Conservation (phyloP, 2,329 filamentous ascomycete species). For the Epichloe gansuensis region DNA sequence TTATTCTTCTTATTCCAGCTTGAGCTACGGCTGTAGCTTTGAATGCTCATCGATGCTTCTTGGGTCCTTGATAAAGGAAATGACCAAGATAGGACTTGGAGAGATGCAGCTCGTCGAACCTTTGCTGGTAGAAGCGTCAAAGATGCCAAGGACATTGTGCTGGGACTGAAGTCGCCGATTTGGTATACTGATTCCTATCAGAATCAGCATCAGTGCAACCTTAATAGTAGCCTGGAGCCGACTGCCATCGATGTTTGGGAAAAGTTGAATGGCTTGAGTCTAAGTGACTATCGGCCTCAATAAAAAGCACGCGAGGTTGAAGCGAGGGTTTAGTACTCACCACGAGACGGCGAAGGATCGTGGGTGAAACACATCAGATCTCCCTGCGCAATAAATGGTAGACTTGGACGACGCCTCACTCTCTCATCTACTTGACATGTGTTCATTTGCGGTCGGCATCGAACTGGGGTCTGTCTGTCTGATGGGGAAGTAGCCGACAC, state of each 20-base stretch:
- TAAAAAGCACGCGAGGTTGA: too few relatives aligned
- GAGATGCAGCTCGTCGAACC: neutral
- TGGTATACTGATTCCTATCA: neutral
- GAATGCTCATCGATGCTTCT: neutral
- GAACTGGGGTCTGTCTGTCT: too few relatives aligned
- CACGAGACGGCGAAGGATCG: too few relatives aligned
- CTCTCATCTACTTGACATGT: too few relatives aligned
- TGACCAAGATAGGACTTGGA: neutral
- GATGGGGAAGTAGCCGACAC: too few relatives aligned
- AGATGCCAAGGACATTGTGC: neutral
- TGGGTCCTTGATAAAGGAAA: neutral
- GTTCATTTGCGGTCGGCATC: too few relatives aligned
- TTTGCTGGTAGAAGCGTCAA: neutral
- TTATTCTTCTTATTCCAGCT: too few relatives aligned
- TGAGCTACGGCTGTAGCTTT: neutral
- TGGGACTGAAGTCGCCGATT: neutral
- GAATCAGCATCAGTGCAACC: neutral
- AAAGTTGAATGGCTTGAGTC: neutral
- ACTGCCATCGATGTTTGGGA: rapidly evolving
- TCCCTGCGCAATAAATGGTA: too few relatives aligned
- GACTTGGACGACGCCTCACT: too few relatives aligned
- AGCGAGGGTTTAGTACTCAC: too few relatives aligned
- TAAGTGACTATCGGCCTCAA: neutral
- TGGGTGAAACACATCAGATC: too few relatives aligned
- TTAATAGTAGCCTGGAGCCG: neutral